Base-by-base conservation (phyloP, 73 alveolate genomes). In the Breviolum minutum region DNA sequence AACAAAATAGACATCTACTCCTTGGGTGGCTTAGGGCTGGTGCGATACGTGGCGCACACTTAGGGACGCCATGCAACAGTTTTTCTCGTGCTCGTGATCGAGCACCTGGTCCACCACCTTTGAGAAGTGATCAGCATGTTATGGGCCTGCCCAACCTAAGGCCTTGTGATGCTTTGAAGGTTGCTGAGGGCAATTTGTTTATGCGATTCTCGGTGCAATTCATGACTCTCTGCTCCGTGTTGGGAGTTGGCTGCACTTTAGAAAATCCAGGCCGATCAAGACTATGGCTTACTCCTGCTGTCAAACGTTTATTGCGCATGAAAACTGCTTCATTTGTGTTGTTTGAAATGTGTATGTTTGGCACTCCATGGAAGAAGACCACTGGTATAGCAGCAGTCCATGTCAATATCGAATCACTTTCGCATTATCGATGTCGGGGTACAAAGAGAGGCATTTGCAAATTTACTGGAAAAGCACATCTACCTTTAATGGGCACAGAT, bases 31-130 rank as follows among this genome's bases (percentile, higher is more conserved):
- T 84, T 8, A 6, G 94, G 0, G 32, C 94, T 11, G 73, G 77
- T 9, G n/a, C 60, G 11, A n/a, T n/a, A n/a, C 94, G 94, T 16
- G 94, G 62, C 0, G 74, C 60, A 13, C 74, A 84, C 13, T 20
- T 84, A 8, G 94, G 94, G 0, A 84, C 94, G 0, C 94, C 76
- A 11, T 20, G 94, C 77, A 84, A 11, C 29, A 84, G 63, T 27
- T 84, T 84, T 26, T 84, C 94, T 6, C 74, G 94, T 0, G 94
- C 94, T 16, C 63, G 94, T 2, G 94, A 84, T 60, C 29, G n/a
- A 0, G 77, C 74, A 0, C 94, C 94, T 0, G 94, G 94, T 16
- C 94, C 94, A 60, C 74, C 61, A 29, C 87, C 87, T 1, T 32
- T 79, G 66, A 20, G 87, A 10, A 29, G 24, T 29, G 87, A 79